phyloP scores from a whole-genome alignment of 495 filamentous ascomycete genomes.

The Bombardia bombarda region DNA sequence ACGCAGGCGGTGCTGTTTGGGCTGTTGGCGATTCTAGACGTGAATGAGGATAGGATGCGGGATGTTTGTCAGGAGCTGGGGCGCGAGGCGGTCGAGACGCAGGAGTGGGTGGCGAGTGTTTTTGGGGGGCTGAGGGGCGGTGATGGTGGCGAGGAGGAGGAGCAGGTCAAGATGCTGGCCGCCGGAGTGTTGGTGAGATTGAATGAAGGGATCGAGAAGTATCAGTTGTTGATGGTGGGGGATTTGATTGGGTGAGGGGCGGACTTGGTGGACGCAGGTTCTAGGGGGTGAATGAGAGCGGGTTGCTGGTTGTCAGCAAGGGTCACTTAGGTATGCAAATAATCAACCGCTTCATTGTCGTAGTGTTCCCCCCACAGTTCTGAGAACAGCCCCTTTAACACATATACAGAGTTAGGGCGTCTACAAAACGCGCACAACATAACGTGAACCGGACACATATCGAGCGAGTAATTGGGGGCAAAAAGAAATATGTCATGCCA shows the following conservation, averaged over 20 bases:
- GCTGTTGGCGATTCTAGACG: slow-evolving; percentile 71
- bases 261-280: no score
- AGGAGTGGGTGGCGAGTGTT: slow-evolving; percentile 38
- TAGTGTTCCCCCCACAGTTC: no score
- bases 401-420: no score
- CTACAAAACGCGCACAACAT: no score
- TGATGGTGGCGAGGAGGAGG: slow-evolving; percentile 46
- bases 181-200: slow-evolving; percentile 76
- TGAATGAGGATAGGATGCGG: slow-evolving; percentile 75
- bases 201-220: slow-evolving; percentile 73
- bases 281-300: no score
- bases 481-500: no score
- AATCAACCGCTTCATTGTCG: no score
- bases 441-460: no score
- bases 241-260: slow-evolving; percentile 50
- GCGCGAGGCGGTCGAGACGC: slow-evolving; percentile 47
- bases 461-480: no score
- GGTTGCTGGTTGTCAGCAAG: no score
- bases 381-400: no score
- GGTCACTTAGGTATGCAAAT: no score
- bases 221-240: slow-evolving; percentile 58
- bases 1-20: slow-evolving; percentile 69
- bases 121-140: slow-evolving; percentile 34
- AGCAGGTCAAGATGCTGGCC: slow-evolving; percentile 60
- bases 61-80: slow-evolving; percentile 57